Evolutionary conservation across 257 asterid species (phyloP), one percentile per base, ranked within the genome.

Genomic region (Penstemon davidsonii): DNA sequence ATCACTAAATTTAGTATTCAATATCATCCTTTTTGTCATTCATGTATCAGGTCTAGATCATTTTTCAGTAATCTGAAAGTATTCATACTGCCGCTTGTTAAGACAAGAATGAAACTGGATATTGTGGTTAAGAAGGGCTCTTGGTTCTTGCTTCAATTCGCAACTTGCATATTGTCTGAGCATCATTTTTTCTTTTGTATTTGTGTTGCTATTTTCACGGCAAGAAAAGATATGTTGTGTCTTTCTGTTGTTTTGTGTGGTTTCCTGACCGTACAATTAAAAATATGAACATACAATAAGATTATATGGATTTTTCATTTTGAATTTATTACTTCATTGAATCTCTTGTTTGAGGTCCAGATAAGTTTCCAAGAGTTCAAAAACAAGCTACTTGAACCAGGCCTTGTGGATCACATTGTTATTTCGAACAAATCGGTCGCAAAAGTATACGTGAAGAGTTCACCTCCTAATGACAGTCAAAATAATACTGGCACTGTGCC

Each of bases 361-460:
- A 90, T 90, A 72, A 90, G 91, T 69, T 90, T 88, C 78, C 95
- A 88, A 80, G 96, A 25, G 1, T 25, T 25, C 33, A 25, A 25
- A 25, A 25, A 25, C 33, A 25, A 25, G 33, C 33, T 25, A 86
- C 76, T 86, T 90, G 76, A 88, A 81, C 81, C 85, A 79, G 97
- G 97, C 62, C 84, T 83, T 41, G 96, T 88, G 63, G 95, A 90
- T 79, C 90, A 68, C 74, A 81, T 90, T 59, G 85, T 80, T 70
- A 79, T 86, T 41, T 52, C 82, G 4, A 82, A 90, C 73, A 86
- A 80, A 75, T 75, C 95, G 39, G 69, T 79, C n/a, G 97, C 97
- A 44, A 86, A 85, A 66, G 84, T 90, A 63, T 90, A 79, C 66
- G 84, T 86, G 66, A 86, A 62, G 76, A 79, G 58, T 49, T 73